Evolutionary conservation across 2,329 filamentous ascomycete genomes (phyloP), one percentile per base, ranked within the genome.

Genomic region (Penicillium griseofulvum): DNA sequence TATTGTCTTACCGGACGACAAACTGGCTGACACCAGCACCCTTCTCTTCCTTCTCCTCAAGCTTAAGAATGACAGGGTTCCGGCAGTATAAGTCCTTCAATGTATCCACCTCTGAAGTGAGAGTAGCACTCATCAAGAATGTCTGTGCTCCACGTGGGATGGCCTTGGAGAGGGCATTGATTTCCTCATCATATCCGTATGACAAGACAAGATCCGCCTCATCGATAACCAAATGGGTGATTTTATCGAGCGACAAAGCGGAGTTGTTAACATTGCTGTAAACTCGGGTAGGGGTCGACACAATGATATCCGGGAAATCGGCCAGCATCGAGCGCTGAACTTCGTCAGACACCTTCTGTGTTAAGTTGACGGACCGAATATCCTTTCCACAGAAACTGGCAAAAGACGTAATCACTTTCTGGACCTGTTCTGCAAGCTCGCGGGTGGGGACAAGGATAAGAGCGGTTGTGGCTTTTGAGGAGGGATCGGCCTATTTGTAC

Each of bases 161-260:
- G 2, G 86, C 83, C 63, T 88, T 85, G 0, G 91, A 82, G 33
- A 99, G 81, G 63, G 85, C 88, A 66, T 91, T 84, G 57, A 99
- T 81, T 65, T 97, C 94, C 56, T 96, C 89, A 55, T 93, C 88
- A 70, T 97, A 96, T 46, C 92, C 94, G 69, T 97, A 99, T 4
- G 90, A 95, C 54, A 97, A 79, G 7, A 99, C 88, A 59, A 99
- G 75, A 69, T 99, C 94, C 3, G 93, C 92, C 76, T 99, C 94
- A 71, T 99, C 94, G 50, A 99, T 86, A 0, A 97, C 89, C 16
- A 97, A 77, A 61, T 91, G 86, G 31, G 85, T 83, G 22, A 99
- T 80, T 45, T 84, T 81, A 16, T 87, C 83, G 31, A 96, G 77
- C 1, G 86, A 84, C 47, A 97, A 78, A 0, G 87, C 83, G 11